phyloP scores from a whole-genome alignment of 306 rosid species.

The Vigna nakashimae region DNA sequence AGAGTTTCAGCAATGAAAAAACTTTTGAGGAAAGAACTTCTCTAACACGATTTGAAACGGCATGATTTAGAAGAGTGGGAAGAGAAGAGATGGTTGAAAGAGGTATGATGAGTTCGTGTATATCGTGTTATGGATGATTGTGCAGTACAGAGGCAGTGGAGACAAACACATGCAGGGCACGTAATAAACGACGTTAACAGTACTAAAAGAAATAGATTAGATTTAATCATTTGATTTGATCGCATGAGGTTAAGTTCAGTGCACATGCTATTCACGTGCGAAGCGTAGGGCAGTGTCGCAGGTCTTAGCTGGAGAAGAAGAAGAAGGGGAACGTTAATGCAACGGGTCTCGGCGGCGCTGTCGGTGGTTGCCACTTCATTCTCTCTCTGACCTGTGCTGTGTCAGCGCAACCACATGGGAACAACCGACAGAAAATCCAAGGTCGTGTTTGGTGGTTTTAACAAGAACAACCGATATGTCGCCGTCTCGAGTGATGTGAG shows the following conservation, averaged over 20 bases:
- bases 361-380: constrained; percentile 37
- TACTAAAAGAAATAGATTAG: neutral
- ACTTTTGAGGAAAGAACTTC: too few species aligned
- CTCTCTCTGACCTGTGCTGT: neutral
- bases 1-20: too few species aligned
- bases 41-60: too few species aligned
- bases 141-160: neutral
- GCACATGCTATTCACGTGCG: constrained; percentile 39
- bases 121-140: neutral
- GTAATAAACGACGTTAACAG: constrained; percentile 17
- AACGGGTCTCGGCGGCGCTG: constrained; percentile 46
- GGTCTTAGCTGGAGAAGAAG: constrained; percentile 36
- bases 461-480: constrained; percentile 37
- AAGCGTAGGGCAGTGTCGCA: constrained; percentile 14
- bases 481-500: constrained; percentile 34
- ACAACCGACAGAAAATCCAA: constrained; percentile 41
- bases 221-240: constrained; percentile 2
- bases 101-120: neutral
- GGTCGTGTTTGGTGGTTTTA: constrained; percentile 30
- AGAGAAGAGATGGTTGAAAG: too few species aligned
- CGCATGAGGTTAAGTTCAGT: neutral
- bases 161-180: neutral
- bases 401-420: constrained; percentile 22
- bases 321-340: neutral
- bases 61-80: too few species aligned